Base-by-base conservation (phyloP, 108 stramenopile species). In the Stephanodiscus minutulus region DNA sequence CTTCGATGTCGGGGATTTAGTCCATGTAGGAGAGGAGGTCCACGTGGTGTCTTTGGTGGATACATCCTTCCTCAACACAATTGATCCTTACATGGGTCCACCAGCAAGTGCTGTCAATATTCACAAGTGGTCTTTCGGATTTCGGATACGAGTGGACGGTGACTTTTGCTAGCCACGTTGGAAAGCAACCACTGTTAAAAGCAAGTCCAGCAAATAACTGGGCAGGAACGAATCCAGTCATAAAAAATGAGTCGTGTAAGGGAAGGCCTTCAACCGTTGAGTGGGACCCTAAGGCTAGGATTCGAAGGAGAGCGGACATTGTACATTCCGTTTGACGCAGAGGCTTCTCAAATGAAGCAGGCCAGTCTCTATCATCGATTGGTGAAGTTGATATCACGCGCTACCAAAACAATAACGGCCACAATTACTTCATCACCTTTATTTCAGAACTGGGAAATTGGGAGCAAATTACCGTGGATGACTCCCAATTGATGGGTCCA, bases 351-450 rank as follows among this genome's bases (percentile, higher is more conserved):
- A 13, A 54, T 96, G 53, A 85, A 94, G 72, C 52, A 58, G 25
- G 89, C 90, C 11, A 94, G 68, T 50, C 74, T 10, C 65, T 95
- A 12, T 11, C 66, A 18, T 74, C 82, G 0, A 75, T 96, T 60
- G 73, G 85, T 21, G 87, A 85, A 49, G 92, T 96, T 9, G 65
- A 55, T 58, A 93, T 96, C 20, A 57, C 64, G 7, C 64, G 88
- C 7, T 74, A 70, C 37, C 41, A 59, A n/a, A 96, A 95, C 82
- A 91, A 86, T 63, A 88, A 87, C 70, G 95, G 95, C 11, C 86
- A 82, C 83, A 89, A 91, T 63, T 96, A 90, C 82, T 68, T 87
- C 36, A 83, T 96, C 22, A 93, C 93, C 7, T 96, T 96, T 55
- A 15, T 81, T 39, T 81, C 79, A 20, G 79, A 81, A 22, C 39